Evolutionary conservation across 2,329 filamentous ascomycete species (phyloP).

Genomic region (Meredithiella fracta): DNA sequence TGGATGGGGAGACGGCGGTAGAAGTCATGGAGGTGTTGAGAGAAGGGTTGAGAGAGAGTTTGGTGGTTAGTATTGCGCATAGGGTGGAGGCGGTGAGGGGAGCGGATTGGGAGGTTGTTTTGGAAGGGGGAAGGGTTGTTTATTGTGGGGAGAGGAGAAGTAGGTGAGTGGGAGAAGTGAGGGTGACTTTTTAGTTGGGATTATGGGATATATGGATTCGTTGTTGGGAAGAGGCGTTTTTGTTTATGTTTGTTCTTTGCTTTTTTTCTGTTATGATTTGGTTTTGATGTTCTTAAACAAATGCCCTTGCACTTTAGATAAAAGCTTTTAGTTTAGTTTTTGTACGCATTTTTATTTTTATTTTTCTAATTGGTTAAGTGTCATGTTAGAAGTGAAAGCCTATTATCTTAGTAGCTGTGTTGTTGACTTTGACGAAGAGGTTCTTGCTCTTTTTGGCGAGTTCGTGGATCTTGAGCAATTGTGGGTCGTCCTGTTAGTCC

Average conservation of each 20-base stretch:
- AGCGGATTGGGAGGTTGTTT: conserved; percentile 36
- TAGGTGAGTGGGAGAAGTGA: conserved; percentile 8
- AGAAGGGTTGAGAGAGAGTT: conserved; percentile 37
- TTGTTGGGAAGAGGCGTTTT: background rate
- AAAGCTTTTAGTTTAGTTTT: background rate
- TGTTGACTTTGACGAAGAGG: no score
- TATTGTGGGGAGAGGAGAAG: conserved; percentile 19
- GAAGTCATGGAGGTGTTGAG: conserved; percentile 41
- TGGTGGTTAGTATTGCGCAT: conserved; percentile 52
- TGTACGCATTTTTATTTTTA: background rate
- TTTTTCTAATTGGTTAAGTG: no score
- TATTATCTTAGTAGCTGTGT: background rate
- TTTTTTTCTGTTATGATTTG: background rate
- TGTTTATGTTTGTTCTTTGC: background rate
- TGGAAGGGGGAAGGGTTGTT: conserved; percentile 36
- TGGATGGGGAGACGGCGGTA: conserved; percentile 41
- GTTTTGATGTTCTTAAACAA: background rate
- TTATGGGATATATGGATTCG: no score
- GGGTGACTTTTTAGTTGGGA: no score
- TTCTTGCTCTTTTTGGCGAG: no score
- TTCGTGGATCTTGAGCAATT: no score
- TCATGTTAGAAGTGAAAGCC: background rate
- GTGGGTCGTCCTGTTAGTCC: no score
- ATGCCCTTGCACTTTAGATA: background rate
- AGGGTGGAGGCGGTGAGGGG: conserved; percentile 44